These are phyloP conservation scores for Ophiocordyceps polyrhachis-furcata DNA, from an alignment of 2,329 filamentous ascomycete genomes.

Conservation along the genomic window DNA sequence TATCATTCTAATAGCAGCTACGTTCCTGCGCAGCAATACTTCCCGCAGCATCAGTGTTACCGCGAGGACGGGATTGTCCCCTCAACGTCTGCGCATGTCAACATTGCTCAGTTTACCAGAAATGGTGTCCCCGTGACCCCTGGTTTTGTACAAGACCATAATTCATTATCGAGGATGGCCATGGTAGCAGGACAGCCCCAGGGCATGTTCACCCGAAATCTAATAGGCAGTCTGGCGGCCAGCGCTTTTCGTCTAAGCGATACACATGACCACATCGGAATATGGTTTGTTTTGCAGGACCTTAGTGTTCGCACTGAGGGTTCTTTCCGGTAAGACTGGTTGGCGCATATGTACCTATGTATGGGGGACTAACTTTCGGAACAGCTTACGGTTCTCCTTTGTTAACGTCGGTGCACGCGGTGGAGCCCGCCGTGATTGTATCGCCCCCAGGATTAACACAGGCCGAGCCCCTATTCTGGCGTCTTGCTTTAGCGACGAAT, in stretches of 20 bases:
- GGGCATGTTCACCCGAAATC: constrained; percentile 84
- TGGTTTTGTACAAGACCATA: constrained; percentile 13
- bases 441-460: constrained; percentile 39
- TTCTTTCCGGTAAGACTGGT: constrained; percentile 50
- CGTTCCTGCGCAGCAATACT: constrained; percentile 19
- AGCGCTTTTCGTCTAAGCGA: constrained; percentile 76
- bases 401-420: constrained; percentile 54
- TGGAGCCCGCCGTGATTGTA: constrained; percentile 19
- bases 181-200: constrained; percentile 33
- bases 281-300: constrained; percentile 96
- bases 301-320: constrained; percentile 88
- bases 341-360: neutral
- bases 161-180: constrained; percentile 14
- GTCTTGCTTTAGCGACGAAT: constrained; percentile 68
- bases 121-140: constrained; percentile 7
- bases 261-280: constrained; percentile 60
- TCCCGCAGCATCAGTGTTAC: constrained; percentile 14
- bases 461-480: constrained; percentile 68
- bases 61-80: constrained; percentile 9
- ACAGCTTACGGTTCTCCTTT: constrained; percentile 50
- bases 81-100: constrained; percentile 10
- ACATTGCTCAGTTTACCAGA: constrained; percentile 9
- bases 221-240: constrained; percentile 80
- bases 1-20: constrained; percentile 16
- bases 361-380: constrained; percentile 5